Conservation (phyloP, 441 rosid species). For the Macaranga tanarius region DNA sequence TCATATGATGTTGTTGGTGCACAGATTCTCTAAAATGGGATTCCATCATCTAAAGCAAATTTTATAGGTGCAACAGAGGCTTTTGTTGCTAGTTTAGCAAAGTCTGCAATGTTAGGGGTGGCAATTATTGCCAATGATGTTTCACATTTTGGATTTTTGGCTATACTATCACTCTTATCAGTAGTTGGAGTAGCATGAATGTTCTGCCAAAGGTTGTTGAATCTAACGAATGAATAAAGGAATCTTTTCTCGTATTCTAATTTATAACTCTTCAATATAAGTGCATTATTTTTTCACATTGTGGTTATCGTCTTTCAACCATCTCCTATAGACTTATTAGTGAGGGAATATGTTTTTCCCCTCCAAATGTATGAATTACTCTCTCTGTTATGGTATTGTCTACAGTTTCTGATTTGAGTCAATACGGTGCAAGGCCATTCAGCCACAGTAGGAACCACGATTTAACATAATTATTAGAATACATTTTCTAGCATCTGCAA, state of each 20-base stretch:
- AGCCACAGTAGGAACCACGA: conserved; percentile 1
- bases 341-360: not conserved
- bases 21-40: conserved; percentile 94
- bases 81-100: conserved; percentile 87
- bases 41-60: conserved; percentile 85
- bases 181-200: conserved; percentile 80
- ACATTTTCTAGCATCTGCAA: not conserved
- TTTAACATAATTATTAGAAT: not conserved
- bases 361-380: not conserved
- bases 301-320: too few relatives aligned
- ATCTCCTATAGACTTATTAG: too few relatives aligned
- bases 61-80: conserved; percentile 87
- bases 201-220: conserved; percentile 76
- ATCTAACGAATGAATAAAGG: conserved; percentile 84
- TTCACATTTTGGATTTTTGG: conserved; percentile 76
- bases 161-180: conserved; percentile 67
- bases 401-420: conserved; percentile 5
- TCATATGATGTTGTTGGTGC: conserved; percentile 80
- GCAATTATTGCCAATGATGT: conserved; percentile 81
- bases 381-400: not conserved
- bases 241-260: conserved; percentile 56
- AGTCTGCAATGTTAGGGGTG: conserved; percentile 83
- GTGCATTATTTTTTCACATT: conserved; percentile 9
- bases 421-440: not conserved
- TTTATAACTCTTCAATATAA: conserved; percentile 23